Evolutionary conservation across 2,329 filamentous ascomycete species (phyloP).

Genomic region (Claviceps purpurea): DNA sequence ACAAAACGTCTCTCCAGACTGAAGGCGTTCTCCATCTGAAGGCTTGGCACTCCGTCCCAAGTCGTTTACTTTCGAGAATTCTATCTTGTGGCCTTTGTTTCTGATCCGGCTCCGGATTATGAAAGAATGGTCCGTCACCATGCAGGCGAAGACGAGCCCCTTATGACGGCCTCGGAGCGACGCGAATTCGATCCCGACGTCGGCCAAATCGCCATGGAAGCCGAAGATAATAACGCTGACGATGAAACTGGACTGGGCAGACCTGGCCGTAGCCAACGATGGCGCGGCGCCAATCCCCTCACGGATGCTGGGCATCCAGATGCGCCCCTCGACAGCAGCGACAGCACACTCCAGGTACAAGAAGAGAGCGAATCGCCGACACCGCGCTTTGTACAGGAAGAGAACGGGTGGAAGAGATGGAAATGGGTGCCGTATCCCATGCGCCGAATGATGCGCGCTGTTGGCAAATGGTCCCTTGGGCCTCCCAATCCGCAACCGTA

Average conservation of each 20-base stretch:
- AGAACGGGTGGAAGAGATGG: constrained; percentile 31
- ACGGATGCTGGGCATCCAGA: constrained; percentile 23
- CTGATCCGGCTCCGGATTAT: not conserved
- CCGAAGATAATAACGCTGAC: constrained; percentile 8
- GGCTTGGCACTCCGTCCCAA: too few relatives aligned
- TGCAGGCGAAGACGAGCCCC: constrained; percentile 24
- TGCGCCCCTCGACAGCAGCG: constrained; percentile 24
- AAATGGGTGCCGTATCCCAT: constrained; percentile 47
- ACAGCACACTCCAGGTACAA: constrained; percentile 31
- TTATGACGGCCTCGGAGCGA: constrained; percentile 24
- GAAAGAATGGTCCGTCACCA: constrained; percentile 18
- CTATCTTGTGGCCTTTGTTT: not conserved
- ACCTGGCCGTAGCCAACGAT: not conserved
- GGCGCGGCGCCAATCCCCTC: constrained; percentile 1
- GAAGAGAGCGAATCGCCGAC: constrained; percentile 29
- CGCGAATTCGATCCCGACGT: constrained; percentile 16
- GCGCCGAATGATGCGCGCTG: constrained; percentile 29
- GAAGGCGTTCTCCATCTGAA: too few relatives aligned
- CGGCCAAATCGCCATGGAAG: constrained; percentile 5
- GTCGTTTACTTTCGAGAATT: not conserved
- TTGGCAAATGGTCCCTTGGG: constrained; percentile 39
- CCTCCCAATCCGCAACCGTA: constrained; percentile 36
- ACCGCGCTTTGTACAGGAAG: constrained; percentile 48
- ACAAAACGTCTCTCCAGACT: too few relatives aligned
- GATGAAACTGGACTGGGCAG: not conserved